Evolutionary conservation across 148 eudicot species (phyloP).

Genomic region (Gaultheria prostrata): DNA sequence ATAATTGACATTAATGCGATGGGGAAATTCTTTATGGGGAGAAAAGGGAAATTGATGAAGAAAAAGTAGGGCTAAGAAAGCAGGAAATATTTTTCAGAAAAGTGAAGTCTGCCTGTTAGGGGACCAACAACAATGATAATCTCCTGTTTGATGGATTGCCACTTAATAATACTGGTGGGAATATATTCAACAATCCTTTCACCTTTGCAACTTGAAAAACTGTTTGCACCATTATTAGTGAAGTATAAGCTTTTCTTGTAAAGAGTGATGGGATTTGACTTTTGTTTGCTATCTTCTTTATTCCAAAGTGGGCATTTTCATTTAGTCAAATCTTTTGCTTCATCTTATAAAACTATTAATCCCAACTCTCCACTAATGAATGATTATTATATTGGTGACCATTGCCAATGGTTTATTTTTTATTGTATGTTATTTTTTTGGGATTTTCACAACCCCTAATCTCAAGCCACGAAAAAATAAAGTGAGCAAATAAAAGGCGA

Average conservation of each 20-base stretch:
- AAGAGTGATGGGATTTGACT: constrained; percentile 43
- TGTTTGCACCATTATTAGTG: constrained; percentile 24
- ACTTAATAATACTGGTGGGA: constrained; percentile 7
- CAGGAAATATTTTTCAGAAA: neutral
- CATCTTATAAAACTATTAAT: neutral
- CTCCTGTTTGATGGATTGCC: constrained; percentile 23
- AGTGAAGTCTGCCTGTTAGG: constrained; percentile 22
- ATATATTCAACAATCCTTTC: constrained; percentile 14
- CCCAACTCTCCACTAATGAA: neutral
- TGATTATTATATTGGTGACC: neutral
- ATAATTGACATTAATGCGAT: neutral
- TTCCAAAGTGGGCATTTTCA: neutral
- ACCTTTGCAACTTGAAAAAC: constrained; percentile 33
- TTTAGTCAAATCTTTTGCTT: neutral
- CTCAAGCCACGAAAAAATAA: too few relatives aligned
- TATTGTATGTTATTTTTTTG: too few relatives aligned
- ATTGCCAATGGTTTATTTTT: too few relatives aligned
- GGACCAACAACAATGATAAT: constrained; percentile 23
- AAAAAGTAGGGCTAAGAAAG: constrained; percentile 10
- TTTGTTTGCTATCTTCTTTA: constrained; percentile 15
- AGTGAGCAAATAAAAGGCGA: too few relatives aligned
- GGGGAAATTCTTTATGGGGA: constrained; percentile 3
- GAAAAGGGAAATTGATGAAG: constrained; percentile 12
- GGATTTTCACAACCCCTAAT: too few relatives aligned
- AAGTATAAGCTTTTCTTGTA: constrained; percentile 20